These are phyloP conservation scores for Lecanicillium sp. DNA, from an alignment of 2,329 filamentous ascomycete species.

Conservation along the genomic window DNA sequence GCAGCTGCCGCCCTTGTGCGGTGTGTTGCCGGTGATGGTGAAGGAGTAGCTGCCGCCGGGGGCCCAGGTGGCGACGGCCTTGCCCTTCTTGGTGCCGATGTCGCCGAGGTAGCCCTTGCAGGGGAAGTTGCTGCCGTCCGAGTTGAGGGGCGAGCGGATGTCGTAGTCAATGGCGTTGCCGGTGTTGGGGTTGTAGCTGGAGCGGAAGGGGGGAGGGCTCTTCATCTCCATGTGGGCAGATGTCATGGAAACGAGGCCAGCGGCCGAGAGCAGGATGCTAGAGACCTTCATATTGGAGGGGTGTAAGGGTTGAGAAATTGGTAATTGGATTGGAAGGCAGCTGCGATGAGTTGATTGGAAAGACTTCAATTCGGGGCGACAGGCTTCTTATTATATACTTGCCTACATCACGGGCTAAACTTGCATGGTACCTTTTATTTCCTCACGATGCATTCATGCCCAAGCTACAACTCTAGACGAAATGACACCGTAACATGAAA, in stretches of 20 bases:
- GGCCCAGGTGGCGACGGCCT: constrained; percentile 43
- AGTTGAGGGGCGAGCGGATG: constrained; percentile 50
- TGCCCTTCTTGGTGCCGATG: constrained; percentile 27
- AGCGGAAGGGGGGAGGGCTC: constrained; percentile 24
- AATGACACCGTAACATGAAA: constrained; percentile 6
- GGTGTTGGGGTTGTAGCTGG: constrained; percentile 22
- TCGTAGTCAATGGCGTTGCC: constrained; percentile 43
- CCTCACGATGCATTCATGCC: not conserved
- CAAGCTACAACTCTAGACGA: too few species aligned
- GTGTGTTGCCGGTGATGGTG: constrained; percentile 46
- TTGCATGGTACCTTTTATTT: too few species aligned
- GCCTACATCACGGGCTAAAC: too few species aligned
- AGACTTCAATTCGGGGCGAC: too few species aligned
- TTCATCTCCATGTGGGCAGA: constrained; percentile 27
- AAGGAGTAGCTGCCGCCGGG: constrained; percentile 49
- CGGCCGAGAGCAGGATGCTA: not conserved
- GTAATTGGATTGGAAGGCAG: too few species aligned
- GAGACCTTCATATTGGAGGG: constrained; percentile 9
- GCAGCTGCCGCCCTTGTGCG: constrained; percentile 55
- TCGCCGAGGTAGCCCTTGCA: constrained; percentile 46
- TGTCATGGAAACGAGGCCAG: constrained; percentile 11
- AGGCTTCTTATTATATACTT: too few species aligned
- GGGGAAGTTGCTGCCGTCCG: constrained; percentile 49
- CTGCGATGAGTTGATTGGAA: too few species aligned
- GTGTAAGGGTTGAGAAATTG: too few species aligned